Evolutionary conservation across 192 early-diverging fungal genomes (phyloP).

Genomic region (Spizellomyces sp.): DNA sequence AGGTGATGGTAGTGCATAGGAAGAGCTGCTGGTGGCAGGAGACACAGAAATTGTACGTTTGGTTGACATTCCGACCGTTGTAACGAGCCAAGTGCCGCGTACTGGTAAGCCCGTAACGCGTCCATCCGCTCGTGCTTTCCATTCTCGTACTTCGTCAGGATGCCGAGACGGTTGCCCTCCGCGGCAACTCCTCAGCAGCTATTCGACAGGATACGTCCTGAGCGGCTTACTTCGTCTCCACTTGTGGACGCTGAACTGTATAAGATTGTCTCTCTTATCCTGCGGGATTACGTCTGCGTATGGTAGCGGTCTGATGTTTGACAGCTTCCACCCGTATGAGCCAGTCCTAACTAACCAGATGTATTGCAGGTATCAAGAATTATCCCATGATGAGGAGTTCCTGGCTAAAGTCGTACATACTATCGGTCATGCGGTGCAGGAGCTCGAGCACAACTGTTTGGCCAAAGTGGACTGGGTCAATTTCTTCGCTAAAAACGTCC

Average conservation of each 20-base stretch:
- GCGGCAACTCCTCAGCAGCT: slow-evolving; percentile 8
- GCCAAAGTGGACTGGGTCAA: slow-evolving; percentile 34
- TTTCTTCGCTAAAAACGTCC: slow-evolving; percentile 32
- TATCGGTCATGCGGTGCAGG: slow-evolving; percentile 6
- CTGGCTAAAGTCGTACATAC: slow-evolving; percentile 25
- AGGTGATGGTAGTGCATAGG: no score
- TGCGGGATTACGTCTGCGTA: slow-evolving; percentile 32
- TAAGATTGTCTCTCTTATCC: slow-evolving; percentile 24
- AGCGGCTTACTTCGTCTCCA: slow-evolving; percentile 32
- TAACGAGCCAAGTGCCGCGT: no score
- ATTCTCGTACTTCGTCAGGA: no score
- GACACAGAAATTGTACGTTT: no score
- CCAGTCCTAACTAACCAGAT: no score
- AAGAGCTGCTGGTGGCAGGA: no score
- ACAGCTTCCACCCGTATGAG: no score
- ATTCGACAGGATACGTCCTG: slow-evolving; percentile 14
- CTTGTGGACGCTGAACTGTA: slow-evolving; percentile 30
- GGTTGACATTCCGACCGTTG: no score
- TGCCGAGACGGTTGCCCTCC: no score
- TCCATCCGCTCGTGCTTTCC: no score
- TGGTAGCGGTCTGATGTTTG: slow-evolving; percentile 14
- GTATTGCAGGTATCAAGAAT: slow-evolving; percentile 4
- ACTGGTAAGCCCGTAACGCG: no score
- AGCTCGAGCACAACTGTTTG: slow-evolving; percentile 26
- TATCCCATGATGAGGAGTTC: slow-evolving; percentile 42